Percentiles rank a stretch among this genome's conserved stretches.
These are phyloP conservation scores for Ceratopteris richardii DNA, from an alignment of 75 land plant species.

Conservation along the genomic window DNA sequence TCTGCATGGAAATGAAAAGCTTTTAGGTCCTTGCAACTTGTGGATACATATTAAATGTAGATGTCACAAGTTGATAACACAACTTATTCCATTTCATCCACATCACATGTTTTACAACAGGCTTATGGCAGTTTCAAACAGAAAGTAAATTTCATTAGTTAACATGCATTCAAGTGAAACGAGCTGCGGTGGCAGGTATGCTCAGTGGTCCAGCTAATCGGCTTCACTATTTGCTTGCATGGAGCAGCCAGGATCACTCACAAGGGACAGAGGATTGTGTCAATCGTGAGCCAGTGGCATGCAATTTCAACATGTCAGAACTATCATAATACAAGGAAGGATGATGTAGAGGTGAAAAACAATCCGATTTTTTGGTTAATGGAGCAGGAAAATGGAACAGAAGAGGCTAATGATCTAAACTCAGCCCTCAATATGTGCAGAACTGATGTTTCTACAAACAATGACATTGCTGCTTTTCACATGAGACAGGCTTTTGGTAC, in stretches of 20 bases:
- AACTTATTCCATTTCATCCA: too few relatives aligned
- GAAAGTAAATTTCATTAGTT: too few relatives aligned
- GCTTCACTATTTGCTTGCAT: constrained; percentile 52
- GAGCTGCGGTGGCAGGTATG: constrained; percentile 39
- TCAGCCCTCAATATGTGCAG: constrained; percentile 37
- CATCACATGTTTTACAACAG: too few relatives aligned
- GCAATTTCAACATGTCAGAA: constrained; percentile 57
- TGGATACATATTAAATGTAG: too few relatives aligned
- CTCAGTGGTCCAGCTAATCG: constrained; percentile 58
- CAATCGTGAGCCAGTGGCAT: constrained; percentile 73
- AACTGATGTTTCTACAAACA: constrained; percentile 18
- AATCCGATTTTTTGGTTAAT: constrained; percentile 3
- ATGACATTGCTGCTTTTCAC: constrained; percentile 48
- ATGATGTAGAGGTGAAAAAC: too few relatives aligned
- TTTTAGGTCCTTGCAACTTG: too few relatives aligned
- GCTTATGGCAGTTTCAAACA: too few relatives aligned
- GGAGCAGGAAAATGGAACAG: constrained; percentile 1
- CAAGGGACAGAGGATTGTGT: constrained; percentile 51
- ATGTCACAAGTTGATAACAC: too few relatives aligned
- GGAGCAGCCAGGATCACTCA: constrained; percentile 75
- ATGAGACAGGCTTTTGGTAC: constrained; percentile 74
- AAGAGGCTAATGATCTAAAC: constrained; percentile 27
- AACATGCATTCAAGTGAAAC: not conserved
- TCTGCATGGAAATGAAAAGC: too few relatives aligned
- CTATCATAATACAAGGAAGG: constrained; percentile 21